phyloP scores from a whole-genome alignment of 2,329 filamentous ascomycete species.

The Diaporthe longicolla region DNA sequence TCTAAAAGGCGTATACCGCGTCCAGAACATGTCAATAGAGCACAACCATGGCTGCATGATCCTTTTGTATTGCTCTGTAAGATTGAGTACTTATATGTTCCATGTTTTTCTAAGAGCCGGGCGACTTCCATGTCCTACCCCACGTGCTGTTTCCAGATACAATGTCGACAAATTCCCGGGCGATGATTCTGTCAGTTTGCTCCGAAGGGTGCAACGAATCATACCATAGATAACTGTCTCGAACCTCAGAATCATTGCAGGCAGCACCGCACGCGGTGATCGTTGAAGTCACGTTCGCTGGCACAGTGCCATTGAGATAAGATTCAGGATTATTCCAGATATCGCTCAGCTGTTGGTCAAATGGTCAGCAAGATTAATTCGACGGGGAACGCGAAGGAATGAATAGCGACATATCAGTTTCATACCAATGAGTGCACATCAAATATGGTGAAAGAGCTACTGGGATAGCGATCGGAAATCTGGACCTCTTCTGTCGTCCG shows the following conservation, averaged over 20 bases:
- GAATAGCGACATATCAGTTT: neutral
- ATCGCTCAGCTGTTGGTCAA: conserved; percentile 60
- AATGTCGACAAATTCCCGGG: conserved; percentile 66
- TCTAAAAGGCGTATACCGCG: too few relatives aligned
- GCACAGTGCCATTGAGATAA: conserved; percentile 68
- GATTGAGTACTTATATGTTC: too few relatives aligned
- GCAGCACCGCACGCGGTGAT: conserved; percentile 58
- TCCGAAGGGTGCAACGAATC: conserved; percentile 71
- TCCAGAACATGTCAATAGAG: neutral
- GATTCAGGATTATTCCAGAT: conserved; percentile 65
- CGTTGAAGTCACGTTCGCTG: conserved; percentile 65
- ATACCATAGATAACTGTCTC: conserved; percentile 69
- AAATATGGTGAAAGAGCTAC: conserved; percentile 66
- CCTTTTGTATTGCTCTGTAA: neutral
- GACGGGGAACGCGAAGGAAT: neutral
- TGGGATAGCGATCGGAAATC: conserved; percentile 60
- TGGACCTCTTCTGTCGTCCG: conserved; percentile 62
- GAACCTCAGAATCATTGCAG: conserved; percentile 53
- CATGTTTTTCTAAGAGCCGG: neutral
- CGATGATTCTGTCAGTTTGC: conserved; percentile 67
- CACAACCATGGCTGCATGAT: neutral
- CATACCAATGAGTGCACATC: conserved; percentile 66
- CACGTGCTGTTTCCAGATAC: conserved; percentile 56
- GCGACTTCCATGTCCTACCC: conserved; percentile 39
- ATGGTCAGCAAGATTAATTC: neutral